phyloP scores from a whole-genome alignment of 495 filamentous ascomycete genomes.

The Aspergillus incahuasiensis region DNA sequence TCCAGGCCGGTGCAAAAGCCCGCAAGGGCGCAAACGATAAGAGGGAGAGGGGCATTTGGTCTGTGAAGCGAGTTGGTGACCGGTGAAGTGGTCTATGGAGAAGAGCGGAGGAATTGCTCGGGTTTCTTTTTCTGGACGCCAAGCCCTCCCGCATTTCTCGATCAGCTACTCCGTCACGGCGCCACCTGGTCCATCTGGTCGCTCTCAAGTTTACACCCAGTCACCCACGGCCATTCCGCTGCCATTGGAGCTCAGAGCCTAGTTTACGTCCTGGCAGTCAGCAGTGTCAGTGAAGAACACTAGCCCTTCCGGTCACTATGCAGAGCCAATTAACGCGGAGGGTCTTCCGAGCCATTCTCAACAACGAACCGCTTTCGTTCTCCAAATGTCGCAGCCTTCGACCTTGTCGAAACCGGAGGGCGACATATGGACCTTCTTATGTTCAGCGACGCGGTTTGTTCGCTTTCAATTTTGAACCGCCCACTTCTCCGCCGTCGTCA shows the following conservation, averaged over 20 bases:
- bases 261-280: neutral
- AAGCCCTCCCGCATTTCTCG: constrained; percentile 18
- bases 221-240: too few species aligned
- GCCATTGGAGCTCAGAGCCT: neutral
- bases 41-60: constrained; percentile 30
- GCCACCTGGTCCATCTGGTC: neutral
- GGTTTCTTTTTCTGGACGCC: constrained; percentile 26
- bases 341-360: constrained; percentile 66
- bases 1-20: constrained; percentile 19
- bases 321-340: constrained; percentile 75
- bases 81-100: constrained; percentile 3
- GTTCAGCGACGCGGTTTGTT: constrained; percentile 32
- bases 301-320: constrained; percentile 48
- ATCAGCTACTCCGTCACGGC: neutral
- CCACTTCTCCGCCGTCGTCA: constrained; percentile 14
- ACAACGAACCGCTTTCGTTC: constrained; percentile 56
- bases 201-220: neutral
- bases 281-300: neutral
- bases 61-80: neutral
- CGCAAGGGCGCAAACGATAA: constrained; percentile 32
- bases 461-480: constrained; percentile 26
- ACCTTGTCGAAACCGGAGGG: constrained; percentile 23
- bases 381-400: constrained; percentile 36
- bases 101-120: neutral
- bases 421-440: constrained; percentile 17